phyloP scores from a whole-genome alignment of 345 rosid species.

The Gossypium sturtianum region DNA sequence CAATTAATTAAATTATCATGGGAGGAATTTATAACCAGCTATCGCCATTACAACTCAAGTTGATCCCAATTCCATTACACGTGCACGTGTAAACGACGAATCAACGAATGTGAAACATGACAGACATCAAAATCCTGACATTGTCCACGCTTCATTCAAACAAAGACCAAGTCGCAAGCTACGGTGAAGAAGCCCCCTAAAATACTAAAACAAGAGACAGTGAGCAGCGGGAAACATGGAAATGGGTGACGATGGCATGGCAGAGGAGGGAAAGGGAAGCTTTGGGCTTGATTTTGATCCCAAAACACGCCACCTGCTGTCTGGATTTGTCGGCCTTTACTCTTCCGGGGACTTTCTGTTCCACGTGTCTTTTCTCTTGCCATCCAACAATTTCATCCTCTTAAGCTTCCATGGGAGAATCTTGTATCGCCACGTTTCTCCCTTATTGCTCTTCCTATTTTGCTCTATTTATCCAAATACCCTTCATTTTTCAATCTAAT shows the following conservation, averaged over 20 bases:
- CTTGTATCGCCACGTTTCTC: slow-evolving; percentile 16
- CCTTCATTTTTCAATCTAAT: background rate
- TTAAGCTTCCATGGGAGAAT: background rate
- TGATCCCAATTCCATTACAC: too few relatives aligned
- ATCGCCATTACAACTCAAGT: too few relatives aligned
- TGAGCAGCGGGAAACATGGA: background rate
- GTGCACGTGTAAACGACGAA: too few relatives aligned
- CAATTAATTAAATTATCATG: too few relatives aligned
- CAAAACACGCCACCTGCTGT: slow-evolving; percentile 16
- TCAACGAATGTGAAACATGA: too few relatives aligned
- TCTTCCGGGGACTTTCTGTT: background rate
- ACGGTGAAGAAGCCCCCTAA: too few relatives aligned
- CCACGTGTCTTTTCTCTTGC: slow-evolving; percentile 20
- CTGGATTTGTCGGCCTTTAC: slow-evolving; percentile 10
- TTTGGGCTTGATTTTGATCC: background rate
- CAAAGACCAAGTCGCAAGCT: too few relatives aligned
- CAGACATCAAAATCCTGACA: too few relatives aligned
- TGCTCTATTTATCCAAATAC: background rate
- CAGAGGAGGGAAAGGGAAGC: background rate
- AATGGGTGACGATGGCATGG: background rate
- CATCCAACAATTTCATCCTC: background rate
- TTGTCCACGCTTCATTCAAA: too few relatives aligned
- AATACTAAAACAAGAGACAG: background rate
- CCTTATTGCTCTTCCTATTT: background rate
- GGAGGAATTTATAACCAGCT: too few relatives aligned